These are phyloP conservation scores for Solidago caesia DNA, from an alignment of 129 eudicot species.

Conservation along the genomic window DNA sequence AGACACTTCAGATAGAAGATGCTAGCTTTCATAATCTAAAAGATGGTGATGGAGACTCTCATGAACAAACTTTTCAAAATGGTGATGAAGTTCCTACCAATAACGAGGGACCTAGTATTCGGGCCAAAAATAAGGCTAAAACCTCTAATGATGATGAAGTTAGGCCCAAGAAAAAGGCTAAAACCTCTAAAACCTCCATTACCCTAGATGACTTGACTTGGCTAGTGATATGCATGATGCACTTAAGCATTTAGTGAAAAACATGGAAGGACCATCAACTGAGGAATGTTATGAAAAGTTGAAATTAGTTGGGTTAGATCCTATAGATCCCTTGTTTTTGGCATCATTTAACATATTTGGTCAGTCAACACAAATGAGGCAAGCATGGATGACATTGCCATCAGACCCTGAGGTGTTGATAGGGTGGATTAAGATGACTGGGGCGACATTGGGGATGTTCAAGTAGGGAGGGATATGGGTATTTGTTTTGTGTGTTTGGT, in stretches of 20 bases:
- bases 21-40: too few relatives aligned
- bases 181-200: neutral
- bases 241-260: neutral
- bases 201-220: conserved; percentile 2
- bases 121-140: too few relatives aligned
- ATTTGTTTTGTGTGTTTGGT: too few relatives aligned
- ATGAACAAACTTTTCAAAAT: too few relatives aligned
- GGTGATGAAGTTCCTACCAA: neutral
- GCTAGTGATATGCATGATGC: too few relatives aligned
- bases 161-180: neutral
- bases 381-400: neutral
- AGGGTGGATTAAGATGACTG: neutral
- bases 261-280: neutral
- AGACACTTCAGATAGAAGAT: neutral
- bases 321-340: neutral
- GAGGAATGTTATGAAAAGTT: conserved; percentile 9
- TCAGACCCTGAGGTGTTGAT: neutral
- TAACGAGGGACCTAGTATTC: neutral
- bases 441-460: neutral
- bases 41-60: neutral
- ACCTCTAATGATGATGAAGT: too few relatives aligned
- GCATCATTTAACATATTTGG: too few relatives aligned
- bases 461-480: too few relatives aligned
- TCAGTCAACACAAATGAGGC: too few relatives aligned
- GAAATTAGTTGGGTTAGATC: conserved; percentile 1